Percentiles rank a stretch among this genome's conserved stretches.
phyloP scores from a whole-genome alignment of 192 early-diverging fungal genomes.

The Cetraspora pellucida region DNA sequence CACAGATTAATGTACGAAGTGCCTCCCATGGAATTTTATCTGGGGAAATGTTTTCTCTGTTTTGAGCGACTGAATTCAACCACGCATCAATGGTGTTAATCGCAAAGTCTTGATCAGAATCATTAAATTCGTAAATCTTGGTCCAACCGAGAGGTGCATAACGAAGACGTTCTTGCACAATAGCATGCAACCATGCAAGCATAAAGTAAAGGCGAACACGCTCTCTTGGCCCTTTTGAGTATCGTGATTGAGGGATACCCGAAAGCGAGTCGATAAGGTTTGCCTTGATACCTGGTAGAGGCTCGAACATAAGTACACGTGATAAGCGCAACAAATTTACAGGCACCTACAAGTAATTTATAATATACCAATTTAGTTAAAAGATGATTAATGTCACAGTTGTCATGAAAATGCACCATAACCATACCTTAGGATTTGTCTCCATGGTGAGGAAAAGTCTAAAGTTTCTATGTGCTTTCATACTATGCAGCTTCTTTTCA shows the following conservation, averaged over 20 bases:
- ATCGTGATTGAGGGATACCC: slow-evolving; percentile 58
- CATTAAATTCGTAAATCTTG: slow-evolving; percentile 97
- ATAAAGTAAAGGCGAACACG: slow-evolving; percentile 89
- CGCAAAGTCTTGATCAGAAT: slow-evolving; percentile 94
- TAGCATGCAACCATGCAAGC: slow-evolving; percentile 94
- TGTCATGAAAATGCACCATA: too few species aligned
- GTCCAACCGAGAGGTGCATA: slow-evolving; percentile 99
- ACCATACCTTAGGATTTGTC: slow-evolving; percentile 85
- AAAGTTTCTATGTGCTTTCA: slow-evolving; percentile 85
- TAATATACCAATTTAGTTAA: too few species aligned
- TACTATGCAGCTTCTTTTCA: slow-evolving; percentile 89
- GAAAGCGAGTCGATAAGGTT: slow-evolving; percentile 83
- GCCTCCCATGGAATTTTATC: slow-evolving; percentile 97
- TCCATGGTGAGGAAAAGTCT: slow-evolving; percentile 98
- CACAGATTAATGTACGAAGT: slow-evolving; percentile 77
- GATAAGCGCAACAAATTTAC: slow-evolving; percentile 57
- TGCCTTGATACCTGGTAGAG: slow-evolving; percentile 93
- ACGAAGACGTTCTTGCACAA: slow-evolving; percentile 93
- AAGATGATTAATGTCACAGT: too few species aligned
- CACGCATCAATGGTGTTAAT: slow-evolving; percentile 88
- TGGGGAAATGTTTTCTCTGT: slow-evolving; percentile 88
- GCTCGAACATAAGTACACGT: slow-evolving; percentile 94
- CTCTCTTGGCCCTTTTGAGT: slow-evolving; percentile 78
- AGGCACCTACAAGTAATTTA: too few species aligned
- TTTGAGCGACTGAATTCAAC: slow-evolving; percentile 79